These are phyloP conservation scores for Fusarium foetens DNA, from an alignment of 2,329 filamentous ascomycete genomes.

Conservation along the genomic window DNA sequence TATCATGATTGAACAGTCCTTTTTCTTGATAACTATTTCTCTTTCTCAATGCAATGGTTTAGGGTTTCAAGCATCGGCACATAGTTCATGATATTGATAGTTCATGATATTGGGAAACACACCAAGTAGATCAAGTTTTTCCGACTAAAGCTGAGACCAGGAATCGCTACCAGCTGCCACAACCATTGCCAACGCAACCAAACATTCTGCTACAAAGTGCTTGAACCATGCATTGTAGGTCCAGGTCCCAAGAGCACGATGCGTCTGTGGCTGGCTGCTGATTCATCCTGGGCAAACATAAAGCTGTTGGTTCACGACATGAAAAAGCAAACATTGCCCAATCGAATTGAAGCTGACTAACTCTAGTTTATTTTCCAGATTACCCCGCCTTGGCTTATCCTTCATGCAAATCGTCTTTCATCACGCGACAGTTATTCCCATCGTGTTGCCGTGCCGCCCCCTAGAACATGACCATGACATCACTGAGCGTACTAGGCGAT, in stretches of 20 bases:
- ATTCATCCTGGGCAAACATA: background rate
- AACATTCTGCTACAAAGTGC: rapidly evolving
- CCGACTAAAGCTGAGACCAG: background rate
- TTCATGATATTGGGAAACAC: background rate
- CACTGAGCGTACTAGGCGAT: background rate
- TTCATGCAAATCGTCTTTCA: background rate
- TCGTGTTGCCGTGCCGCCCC: background rate
- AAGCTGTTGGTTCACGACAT: background rate
- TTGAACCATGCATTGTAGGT: background rate
- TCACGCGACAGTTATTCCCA: background rate
- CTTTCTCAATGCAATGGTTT: background rate
- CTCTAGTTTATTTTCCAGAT: background rate
- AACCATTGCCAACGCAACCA: background rate
- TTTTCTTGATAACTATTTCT: rapidly evolving
- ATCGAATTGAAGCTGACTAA: background rate
- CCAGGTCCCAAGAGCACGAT: background rate
- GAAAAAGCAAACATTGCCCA: background rate
- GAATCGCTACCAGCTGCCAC: background rate
- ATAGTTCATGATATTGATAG: background rate
- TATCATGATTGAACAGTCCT: background rate
- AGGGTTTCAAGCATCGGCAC: rapidly evolving
- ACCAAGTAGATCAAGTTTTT: background rate
- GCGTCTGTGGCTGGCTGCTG: background rate
- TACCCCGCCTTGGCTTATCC: background rate
- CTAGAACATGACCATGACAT: background rate